Evolutionary conservation across 768 basidiomycete species (phyloP).

Genomic region (Lactarius trivialis): DNA sequence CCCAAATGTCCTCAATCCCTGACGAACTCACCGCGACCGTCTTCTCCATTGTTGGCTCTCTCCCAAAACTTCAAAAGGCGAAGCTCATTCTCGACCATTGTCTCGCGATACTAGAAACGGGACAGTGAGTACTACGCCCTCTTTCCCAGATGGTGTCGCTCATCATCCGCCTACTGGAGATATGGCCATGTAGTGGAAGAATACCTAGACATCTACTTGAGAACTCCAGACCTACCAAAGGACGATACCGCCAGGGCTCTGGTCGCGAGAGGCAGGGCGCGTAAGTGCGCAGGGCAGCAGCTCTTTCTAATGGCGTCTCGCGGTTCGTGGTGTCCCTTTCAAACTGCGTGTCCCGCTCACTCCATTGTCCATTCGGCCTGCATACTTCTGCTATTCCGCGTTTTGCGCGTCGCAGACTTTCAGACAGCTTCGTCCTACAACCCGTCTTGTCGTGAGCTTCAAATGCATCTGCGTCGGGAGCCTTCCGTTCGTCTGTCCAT

Average conservation of each 20-base stretch:
- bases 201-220: conserved; percentile 59
- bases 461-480: conserved; percentile 41
- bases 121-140: conserved; percentile 27
- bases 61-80: conserved; percentile 30
- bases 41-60: conserved; percentile 30
- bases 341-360: neutral
- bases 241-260: conserved; percentile 48
- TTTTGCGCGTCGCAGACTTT: conserved; percentile 40
- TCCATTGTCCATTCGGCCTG: neutral
- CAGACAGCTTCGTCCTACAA: conserved; percentile 53
- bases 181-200: conserved; percentile 60
- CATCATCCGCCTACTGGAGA: conserved; percentile 29
- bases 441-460: conserved; percentile 50
- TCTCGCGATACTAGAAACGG: conserved; percentile 31
- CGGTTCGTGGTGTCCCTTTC: conserved; percentile 34
- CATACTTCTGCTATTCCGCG: neutral
- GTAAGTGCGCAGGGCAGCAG: conserved; percentile 48
- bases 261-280: conserved; percentile 52
- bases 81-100: conserved; percentile 33
- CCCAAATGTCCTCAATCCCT: conserved; percentile 6
- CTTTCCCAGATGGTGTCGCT: neutral
- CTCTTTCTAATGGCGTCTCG: conserved; percentile 53
- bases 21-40: conserved; percentile 35
- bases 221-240: conserved; percentile 49
- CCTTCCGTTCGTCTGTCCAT: conserved; percentile 36